Percentiles rank a stretch among this genome's conserved stretches.
Evolutionary conservation across 441 rosid genomes (phyloP).

Genomic region (Aquilaria agallochum): DNA sequence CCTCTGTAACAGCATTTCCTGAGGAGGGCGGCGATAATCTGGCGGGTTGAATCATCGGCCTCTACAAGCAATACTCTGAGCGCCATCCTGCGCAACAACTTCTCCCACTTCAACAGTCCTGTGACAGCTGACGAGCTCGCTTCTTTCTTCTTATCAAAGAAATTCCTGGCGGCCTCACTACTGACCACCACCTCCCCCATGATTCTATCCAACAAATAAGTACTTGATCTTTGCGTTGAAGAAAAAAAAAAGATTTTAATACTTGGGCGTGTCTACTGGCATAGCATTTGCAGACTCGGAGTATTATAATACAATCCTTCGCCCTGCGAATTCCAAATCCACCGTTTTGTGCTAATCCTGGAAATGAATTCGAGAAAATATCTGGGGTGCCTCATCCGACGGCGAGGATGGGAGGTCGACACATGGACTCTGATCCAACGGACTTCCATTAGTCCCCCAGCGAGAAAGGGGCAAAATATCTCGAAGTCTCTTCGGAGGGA

Average conservation of each 20-base stretch:
- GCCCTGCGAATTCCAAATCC: no score
- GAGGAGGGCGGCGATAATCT: slow-evolving; percentile 77
- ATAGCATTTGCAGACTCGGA: no score
- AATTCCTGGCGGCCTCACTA: slow-evolving; percentile 19
- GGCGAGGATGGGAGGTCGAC: slow-evolving; percentile 5
- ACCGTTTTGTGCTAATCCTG: no score
- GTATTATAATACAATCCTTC: neutral
- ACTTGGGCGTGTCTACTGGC: no score
- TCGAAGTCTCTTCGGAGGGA: slow-evolving; percentile 9
- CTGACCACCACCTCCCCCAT: slow-evolving; percentile 30
- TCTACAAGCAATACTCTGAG: slow-evolving; percentile 82
- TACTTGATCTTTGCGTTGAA: no score
- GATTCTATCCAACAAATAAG: neutral
- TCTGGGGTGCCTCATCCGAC: slow-evolving; percentile 10
- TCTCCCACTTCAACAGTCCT: slow-evolving; percentile 54
- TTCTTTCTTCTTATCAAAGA: slow-evolving; percentile 3
- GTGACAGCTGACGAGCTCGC: slow-evolving; percentile 12
- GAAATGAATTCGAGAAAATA: no score
- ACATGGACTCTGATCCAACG: slow-evolving; percentile 23
- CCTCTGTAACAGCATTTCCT: slow-evolving; percentile 88
- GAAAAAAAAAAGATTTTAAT: neutral
- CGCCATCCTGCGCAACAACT: slow-evolving; percentile 57
- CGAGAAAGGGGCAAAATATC: slow-evolving; percentile 26
- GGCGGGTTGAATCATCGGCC: slow-evolving; percentile 94
- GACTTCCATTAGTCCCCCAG: slow-evolving; percentile 3